Base-by-base conservation (phyloP, 768 basidiomycete genomes). In the Boletus barrowsii region DNA sequence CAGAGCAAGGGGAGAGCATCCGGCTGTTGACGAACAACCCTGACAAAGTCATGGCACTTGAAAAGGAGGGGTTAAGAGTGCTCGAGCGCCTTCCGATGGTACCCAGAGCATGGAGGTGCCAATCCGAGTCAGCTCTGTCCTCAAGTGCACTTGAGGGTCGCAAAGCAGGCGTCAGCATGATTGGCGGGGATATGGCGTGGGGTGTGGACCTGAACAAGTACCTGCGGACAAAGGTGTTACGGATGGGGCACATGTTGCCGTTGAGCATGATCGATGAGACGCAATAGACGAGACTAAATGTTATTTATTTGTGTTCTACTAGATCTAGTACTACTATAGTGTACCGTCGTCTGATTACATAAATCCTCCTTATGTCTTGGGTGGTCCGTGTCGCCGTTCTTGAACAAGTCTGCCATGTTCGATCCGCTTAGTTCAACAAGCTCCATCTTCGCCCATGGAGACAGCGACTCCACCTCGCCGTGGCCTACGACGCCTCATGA, bases 1-100 rank as follows among this genome's bases (percentile, higher is more conserved):
- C 72, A 22, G 79, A 81, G 56, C 49, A 68, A 48, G 76, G 72
- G 56, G 80, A 82, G 63, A 82, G 83, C 42, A 81, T 95, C 49
- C 76, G 88, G 52, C 74, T 98, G 59, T 73, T 99, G 72, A 99
- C 97, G 54, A 99, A 99, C 73, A 99, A 99, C 72, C 97, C 97
- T 10, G 95, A 95, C 73, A 99, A 99, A 74, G 87, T 99, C 40
- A 79, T 83, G 57, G 93, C 94, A 42, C 73, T 98, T 61, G 81
- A 88, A 71, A 79, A 77, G 62, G 96, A 98, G 70, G 90, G 93
- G 4, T 10, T 99, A 49, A 73, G 69, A 17, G 82, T 99, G 18
- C 75, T 77, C 5, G 93, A 98, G 71, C 83, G 94, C 14, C 90
- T 98, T 8, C 79, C 90, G 43, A 98, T 99, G 96, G 84, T 98